Evolutionary conservation across 2,329 filamentous ascomycete genomes (phyloP).

Genomic region (Westerdykella ornata): DNA sequence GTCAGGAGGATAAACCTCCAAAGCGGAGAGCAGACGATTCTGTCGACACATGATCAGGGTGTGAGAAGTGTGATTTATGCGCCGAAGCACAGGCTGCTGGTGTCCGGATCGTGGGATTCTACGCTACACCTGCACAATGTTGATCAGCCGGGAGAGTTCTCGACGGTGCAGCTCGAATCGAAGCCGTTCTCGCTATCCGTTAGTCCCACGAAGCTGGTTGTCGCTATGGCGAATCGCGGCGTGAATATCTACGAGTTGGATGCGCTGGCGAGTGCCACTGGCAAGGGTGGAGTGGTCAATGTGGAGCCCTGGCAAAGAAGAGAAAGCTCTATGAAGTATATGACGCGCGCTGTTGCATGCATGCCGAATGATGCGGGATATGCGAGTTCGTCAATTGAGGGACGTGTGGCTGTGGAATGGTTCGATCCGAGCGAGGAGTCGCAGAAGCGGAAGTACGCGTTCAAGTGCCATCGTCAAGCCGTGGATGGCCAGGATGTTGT

Average conservation of each 20-base stretch:
- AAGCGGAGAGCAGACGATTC: constrained; percentile 62
- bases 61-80: constrained; percentile 83
- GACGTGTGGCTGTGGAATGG: constrained; percentile 94
- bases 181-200: constrained; percentile 81
- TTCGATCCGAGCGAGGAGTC: constrained; percentile 85
- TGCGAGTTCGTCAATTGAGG: constrained; percentile 86
- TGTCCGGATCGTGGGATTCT: constrained; percentile 90
- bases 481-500: constrained; percentile 69
- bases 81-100: constrained; percentile 64
- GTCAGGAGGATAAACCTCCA: constrained; percentile 71
- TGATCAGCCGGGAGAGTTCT: constrained; percentile 48
- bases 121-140: constrained; percentile 80
- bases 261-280: constrained; percentile 47
- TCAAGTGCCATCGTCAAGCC: constrained; percentile 91
- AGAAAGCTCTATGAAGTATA: constrained; percentile 91
- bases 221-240: constrained; percentile 91
- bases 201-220: constrained; percentile 79
- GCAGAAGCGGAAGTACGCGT: constrained; percentile 91
- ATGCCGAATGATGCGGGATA: constrained; percentile 97
- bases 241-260: constrained; percentile 90
- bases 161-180: constrained; percentile 64
- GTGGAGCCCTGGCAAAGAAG: constrained; percentile 85
- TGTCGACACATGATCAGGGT: constrained; percentile 72
- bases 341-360: constrained; percentile 85
- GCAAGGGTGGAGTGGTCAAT: constrained; percentile 34